phyloP scores from a whole-genome alignment of 2,329 filamentous ascomycete genomes.

The Cyclaneusma minus region DNA sequence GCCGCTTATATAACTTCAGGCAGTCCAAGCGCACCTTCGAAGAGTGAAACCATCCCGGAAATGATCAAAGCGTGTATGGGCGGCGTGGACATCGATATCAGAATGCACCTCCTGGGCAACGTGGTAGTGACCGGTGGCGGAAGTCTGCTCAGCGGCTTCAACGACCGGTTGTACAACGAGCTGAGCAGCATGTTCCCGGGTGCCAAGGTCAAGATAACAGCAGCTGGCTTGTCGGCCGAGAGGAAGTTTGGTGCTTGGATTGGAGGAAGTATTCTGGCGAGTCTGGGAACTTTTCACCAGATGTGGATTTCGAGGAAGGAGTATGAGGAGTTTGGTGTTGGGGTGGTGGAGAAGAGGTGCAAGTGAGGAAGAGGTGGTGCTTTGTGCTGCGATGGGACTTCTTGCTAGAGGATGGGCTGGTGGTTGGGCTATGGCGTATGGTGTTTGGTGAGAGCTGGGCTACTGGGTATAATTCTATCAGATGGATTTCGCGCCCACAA shows the following conservation, averaged over 20 bases:
- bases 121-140: constrained; percentile 86
- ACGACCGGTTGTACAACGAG: constrained; percentile 77
- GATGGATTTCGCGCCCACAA: no score
- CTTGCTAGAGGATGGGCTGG: constrained; percentile 3
- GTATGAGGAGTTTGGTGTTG: constrained; percentile 85
- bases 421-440: constrained; percentile 8
- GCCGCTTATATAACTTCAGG: constrained; percentile 43
- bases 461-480: no score
- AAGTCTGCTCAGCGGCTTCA: constrained; percentile 79
- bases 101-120: constrained; percentile 69
- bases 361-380: constrained; percentile 38
- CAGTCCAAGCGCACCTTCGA: constrained; percentile 33
- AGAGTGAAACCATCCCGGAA: constrained; percentile 67
- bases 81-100: constrained; percentile 77
- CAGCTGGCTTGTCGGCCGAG: constrained; percentile 74
- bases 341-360: constrained; percentile 91
- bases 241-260: constrained; percentile 90
- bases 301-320: constrained; percentile 99
- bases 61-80: constrained; percentile 65
- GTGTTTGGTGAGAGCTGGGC: no score
- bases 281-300: constrained; percentile 94
- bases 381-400: constrained; percentile 6
- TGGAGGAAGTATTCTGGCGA: constrained; percentile 87
- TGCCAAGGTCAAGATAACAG: constrained; percentile 74
- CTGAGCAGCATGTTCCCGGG: constrained; percentile 69